phyloP scores from a whole-genome alignment of 2,329 filamentous ascomycete genomes.

The Hymenoscyphus fraxineus region DNA sequence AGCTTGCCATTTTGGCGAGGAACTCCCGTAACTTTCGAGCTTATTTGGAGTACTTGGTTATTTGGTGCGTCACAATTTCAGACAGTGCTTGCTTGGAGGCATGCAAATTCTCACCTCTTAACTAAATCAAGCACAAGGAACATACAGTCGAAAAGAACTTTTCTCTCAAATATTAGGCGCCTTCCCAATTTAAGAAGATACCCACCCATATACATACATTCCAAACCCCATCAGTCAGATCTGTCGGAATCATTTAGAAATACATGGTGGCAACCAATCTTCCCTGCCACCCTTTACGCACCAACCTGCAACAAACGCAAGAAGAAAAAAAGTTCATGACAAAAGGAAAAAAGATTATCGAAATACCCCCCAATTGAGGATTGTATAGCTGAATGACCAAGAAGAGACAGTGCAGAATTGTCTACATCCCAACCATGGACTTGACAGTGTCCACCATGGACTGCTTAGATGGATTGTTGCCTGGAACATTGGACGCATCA shows the following conservation, averaged over 20 bases:
- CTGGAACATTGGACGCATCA: conserved; percentile 32
- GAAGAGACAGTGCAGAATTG: neutral
- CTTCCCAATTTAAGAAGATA: neutral
- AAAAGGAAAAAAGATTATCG: neutral
- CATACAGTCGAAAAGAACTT: neutral
- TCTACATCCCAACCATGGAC: conserved; percentile 5
- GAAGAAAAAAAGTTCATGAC: neutral
- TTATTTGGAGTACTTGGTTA: too few species aligned
- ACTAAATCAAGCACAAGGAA: neutral
- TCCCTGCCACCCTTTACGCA: neutral
- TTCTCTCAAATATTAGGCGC: neutral
- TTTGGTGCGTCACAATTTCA: too few species aligned
- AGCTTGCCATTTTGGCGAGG: too few species aligned
- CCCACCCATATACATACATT: conserved; percentile 1
- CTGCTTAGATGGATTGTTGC: neutral
- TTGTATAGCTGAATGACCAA: neutral
- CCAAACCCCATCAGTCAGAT: neutral
- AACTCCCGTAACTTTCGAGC: too few species aligned
- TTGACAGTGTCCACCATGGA: conserved; percentile 1
- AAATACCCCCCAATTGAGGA: neutral
- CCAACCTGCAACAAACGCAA: neutral
- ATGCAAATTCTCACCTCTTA: neutral
- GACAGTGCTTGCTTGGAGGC: too few species aligned
- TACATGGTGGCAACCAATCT: neutral
- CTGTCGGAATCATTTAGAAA: neutral